phyloP scores from a whole-genome alignment of 495 filamentous ascomycete genomes.

The Tuber brumale region DNA sequence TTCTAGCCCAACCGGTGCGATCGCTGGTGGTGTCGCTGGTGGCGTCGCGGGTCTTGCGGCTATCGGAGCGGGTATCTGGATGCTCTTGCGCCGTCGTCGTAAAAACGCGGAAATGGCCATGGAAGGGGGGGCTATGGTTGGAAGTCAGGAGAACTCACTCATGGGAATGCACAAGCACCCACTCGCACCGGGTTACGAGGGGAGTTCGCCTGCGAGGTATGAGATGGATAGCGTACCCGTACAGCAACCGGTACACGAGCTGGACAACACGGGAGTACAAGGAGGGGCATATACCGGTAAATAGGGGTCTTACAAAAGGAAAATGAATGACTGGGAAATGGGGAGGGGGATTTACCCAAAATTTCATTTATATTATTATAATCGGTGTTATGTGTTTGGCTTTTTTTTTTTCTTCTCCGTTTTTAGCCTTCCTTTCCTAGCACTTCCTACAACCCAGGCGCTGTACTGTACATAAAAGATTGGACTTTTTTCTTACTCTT shows the following conservation, averaged over 20 bases:
- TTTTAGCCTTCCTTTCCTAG: not conserved
- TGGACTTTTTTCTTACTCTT: not conserved
- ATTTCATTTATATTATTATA: not conserved
- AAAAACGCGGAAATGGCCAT: not conserved
- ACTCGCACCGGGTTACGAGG: not conserved
- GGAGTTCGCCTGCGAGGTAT: not conserved
- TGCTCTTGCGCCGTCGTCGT: conserved; percentile 19
- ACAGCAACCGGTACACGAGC: not conserved
- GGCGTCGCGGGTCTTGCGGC: conserved; percentile 26
- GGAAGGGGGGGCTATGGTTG: not conserved
- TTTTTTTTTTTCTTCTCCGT: not conserved
- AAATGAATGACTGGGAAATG: not conserved
- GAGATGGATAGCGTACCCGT: not conserved
- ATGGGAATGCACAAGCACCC: not conserved
- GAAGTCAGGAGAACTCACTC: not conserved
- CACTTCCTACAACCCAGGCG: not conserved
- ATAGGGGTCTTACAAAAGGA: not conserved
- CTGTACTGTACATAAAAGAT: not conserved
- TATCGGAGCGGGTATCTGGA: conserved; percentile 10
- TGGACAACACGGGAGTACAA: not conserved
- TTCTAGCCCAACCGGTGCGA: conserved; percentile 29
- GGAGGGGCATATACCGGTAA: not conserved
- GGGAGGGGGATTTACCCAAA: not conserved
- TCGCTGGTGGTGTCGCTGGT: conserved; percentile 39
- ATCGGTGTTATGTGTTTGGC: not conserved